Evolutionary conservation across 768 basidiomycete genomes (phyloP).

Genomic region (Suillus lakei): DNA sequence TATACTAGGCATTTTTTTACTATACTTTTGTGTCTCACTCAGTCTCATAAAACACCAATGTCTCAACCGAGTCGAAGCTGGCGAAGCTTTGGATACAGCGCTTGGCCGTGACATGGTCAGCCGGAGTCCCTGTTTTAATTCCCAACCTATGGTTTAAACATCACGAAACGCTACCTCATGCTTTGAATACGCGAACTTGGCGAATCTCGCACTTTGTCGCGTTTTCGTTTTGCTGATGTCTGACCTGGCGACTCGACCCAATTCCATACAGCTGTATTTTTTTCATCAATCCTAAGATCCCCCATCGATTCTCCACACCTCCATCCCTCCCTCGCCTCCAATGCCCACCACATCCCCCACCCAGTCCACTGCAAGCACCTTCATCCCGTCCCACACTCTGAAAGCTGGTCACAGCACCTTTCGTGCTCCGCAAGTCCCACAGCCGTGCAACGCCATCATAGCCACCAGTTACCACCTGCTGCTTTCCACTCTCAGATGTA

Average conservation of each 20-base stretch:
- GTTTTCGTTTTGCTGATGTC: not conserved
- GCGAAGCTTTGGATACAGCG: too few relatives aligned
- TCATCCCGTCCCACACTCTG: constrained; percentile 62
- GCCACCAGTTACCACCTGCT: constrained; percentile 72
- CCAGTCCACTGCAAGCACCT: constrained; percentile 67
- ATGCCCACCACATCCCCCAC: constrained; percentile 56
- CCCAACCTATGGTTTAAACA: too few relatives aligned
- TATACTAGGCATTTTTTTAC: too few relatives aligned
- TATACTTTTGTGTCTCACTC: too few relatives aligned
- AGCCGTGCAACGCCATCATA: constrained; percentile 80
- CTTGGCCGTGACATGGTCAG: too few relatives aligned
- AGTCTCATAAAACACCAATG: too few relatives aligned
- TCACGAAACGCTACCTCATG: too few relatives aligned
- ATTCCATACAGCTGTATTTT: not conserved
- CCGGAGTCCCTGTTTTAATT: too few relatives aligned
- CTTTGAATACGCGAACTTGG: too few relatives aligned
- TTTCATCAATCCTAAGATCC: constrained; percentile 20
- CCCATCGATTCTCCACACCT: constrained; percentile 60
- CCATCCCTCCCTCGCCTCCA: constrained; percentile 69
- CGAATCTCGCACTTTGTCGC: too few relatives aligned
- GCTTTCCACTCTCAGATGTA: constrained; percentile 22
- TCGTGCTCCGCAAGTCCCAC: constrained; percentile 79
- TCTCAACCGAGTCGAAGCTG: too few relatives aligned
- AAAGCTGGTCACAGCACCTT: constrained; percentile 71
- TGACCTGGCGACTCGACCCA: not conserved